Evolutionary conservation across 305 asterid species (phyloP).

Genomic region (Solanum hybrid): DNA sequence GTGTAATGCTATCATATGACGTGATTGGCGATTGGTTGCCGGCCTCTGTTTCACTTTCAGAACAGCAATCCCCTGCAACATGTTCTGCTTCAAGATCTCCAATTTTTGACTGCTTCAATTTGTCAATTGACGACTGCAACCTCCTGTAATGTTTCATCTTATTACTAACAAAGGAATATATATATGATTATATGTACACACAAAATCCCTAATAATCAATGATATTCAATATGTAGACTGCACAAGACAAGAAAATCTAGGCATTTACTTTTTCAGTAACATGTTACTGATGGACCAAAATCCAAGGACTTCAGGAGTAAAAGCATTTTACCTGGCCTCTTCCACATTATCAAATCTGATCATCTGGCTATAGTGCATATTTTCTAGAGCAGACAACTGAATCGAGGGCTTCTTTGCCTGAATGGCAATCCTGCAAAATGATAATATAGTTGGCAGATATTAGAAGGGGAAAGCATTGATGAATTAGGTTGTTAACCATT

Average conservation of each 20-base stretch:
- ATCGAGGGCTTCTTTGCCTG: slow-evolving; percentile 47
- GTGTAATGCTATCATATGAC: slow-evolving; percentile 46
- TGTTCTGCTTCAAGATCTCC: slow-evolving; percentile 34
- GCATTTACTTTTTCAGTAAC: not conserved
- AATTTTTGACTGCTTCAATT: slow-evolving; percentile 43
- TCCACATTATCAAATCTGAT: slow-evolving; percentile 83
- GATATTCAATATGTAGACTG: not conserved
- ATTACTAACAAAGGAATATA: not conserved
- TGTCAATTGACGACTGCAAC: slow-evolving; percentile 49
- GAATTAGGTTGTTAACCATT: not conserved
- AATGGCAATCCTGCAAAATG: slow-evolving; percentile 56
- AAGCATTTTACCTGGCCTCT: slow-evolving; percentile 61
- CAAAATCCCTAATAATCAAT: not conserved
- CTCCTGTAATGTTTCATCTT: slow-evolving; percentile 37
- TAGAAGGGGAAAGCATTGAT: not conserved
- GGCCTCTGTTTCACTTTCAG: slow-evolving; percentile 70
- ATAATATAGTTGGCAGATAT: not conserved
- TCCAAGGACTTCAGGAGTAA: not conserved
- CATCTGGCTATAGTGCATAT: slow-evolving; percentile 93
- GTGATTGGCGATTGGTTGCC: slow-evolving; percentile 39
- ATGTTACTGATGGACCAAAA: not conserved
- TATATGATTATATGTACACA: not conserved
- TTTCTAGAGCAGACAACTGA: slow-evolving; percentile 86
- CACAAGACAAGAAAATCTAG: not conserved
- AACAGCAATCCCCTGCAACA: slow-evolving; percentile 45